Conservation (phyloP, 2,329 filamentous ascomycete species). For the Ophiosphaerella narmari region DNA sequence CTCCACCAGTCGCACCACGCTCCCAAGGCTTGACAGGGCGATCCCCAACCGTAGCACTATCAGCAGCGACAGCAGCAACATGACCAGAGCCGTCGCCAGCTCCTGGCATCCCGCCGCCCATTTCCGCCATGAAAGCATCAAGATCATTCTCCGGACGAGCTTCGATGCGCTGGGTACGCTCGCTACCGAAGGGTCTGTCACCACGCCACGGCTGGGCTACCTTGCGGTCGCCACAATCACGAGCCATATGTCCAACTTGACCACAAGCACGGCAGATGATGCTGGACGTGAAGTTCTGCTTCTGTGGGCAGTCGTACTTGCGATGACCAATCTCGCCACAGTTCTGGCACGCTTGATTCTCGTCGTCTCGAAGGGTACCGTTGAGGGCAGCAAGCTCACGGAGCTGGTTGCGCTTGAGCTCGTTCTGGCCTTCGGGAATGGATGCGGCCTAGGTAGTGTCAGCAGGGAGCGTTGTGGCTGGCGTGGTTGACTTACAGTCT, state of each 20-base stretch:
- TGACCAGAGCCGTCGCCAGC: conserved; percentile 24
- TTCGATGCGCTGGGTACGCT: conserved; percentile 67
- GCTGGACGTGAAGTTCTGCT: conserved; percentile 97
- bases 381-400: conserved; percentile 97
- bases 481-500: conserved; percentile 74
- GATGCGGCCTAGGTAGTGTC: conserved; percentile 77
- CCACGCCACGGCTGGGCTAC: conserved; percentile 92
- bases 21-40: conserved; percentile 83
- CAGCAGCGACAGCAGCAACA: conserved; percentile 57
- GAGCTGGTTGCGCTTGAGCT: conserved; percentile 97
- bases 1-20: conserved; percentile 78
- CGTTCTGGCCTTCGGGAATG: conserved; percentile 97
- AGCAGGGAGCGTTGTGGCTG: conserved; percentile 20
- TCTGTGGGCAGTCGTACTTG: conserved; percentile 98
- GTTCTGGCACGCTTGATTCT: conserved; percentile 99
- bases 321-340: conserved; percentile 98
- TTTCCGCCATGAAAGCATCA: conserved; percentile 98
- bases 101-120: conserved; percentile 83
- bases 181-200: conserved; percentile 57
- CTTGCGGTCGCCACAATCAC: conserved; percentile 94
- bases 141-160: conserved; percentile 88
- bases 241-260: conserved; percentile 96
- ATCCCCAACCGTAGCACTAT: conserved; percentile 54
- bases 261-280: conserved; percentile 99
- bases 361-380: conserved; percentile 97